Evolutionary conservation across 306 rosid genomes (phyloP).

Genomic region (Ormosia semicastrata): DNA sequence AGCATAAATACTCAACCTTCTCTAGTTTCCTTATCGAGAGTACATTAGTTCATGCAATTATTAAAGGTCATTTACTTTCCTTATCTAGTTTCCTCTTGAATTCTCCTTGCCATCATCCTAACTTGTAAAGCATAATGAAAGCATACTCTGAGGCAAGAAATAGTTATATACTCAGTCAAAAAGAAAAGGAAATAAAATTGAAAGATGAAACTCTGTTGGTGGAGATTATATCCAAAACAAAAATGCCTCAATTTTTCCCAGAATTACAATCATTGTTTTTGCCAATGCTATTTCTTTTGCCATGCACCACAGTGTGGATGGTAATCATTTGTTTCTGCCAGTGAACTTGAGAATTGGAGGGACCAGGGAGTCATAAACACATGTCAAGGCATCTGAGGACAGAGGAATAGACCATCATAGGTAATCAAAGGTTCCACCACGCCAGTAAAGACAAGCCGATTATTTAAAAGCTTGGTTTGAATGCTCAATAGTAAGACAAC

Average conservation of each 20-base stretch:
- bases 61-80: too few species aligned
- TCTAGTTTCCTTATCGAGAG: conserved; percentile 31
- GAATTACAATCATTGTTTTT: background rate
- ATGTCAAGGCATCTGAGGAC: conserved; percentile 37
- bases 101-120: background rate
- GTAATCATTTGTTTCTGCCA: conserved; percentile 11
- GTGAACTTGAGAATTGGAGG: conserved; percentile 33
- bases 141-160: background rate
- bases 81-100: too few species aligned
- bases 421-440: conserved; percentile 36
- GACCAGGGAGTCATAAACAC: conserved; percentile 34
- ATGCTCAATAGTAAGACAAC: too few species aligned
- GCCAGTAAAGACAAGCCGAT: conserved; percentile 33
- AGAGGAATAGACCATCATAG: conserved; percentile 30
- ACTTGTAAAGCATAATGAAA: conserved; percentile 1
- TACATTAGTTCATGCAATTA: conserved; percentile 38
- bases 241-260: background rate
- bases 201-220: background rate
- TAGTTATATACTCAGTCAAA: background rate
- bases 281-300: background rate
- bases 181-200: background rate
- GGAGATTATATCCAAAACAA: background rate
- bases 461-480: conserved; percentile 21
- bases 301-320: background rate
- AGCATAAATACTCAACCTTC: conserved; percentile 11